Evolutionary conservation across 2,329 filamentous ascomycete genomes (phyloP).

Genomic region (Escovopsis sp.): DNA sequence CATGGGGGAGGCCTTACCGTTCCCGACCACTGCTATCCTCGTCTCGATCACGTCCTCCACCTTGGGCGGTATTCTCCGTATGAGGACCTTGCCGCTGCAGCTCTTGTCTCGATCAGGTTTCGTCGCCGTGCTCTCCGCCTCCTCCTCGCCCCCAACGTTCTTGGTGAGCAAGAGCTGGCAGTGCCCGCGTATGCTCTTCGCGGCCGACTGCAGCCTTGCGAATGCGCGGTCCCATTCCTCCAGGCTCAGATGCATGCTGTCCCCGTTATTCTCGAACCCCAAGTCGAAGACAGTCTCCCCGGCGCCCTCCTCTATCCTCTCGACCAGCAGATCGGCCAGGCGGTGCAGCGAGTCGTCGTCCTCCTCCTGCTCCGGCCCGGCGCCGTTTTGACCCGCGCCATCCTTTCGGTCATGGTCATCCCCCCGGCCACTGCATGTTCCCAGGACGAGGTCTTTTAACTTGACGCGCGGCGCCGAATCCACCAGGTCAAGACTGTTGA

Average conservation of each 20-base stretch:
- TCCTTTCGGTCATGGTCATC: no score
- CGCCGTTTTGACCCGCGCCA: no score
- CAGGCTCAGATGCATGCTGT: slow-evolving; percentile 62
- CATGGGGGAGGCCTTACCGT: slow-evolving; percentile 37
- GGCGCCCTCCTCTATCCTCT: slow-evolving; percentile 65
- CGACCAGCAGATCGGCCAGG: slow-evolving; percentile 50
- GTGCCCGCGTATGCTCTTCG: slow-evolving; percentile 52
- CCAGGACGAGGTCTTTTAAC: slow-evolving; percentile 64
- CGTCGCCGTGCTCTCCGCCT: slow-evolving; percentile 43
- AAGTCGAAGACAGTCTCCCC: slow-evolving; percentile 87
- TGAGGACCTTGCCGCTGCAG: slow-evolving; percentile 72
- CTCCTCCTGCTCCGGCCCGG: slow-evolving; percentile 6
- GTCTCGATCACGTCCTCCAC: slow-evolving; percentile 90
- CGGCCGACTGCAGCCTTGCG: slow-evolving; percentile 48
- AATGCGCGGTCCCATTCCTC: slow-evolving; percentile 65
- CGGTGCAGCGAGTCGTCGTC: slow-evolving; percentile 46
- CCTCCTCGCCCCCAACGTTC: slow-evolving; percentile 67
- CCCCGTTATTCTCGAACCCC: slow-evolving; percentile 78
- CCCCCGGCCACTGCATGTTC: slow-evolving; percentile 13
- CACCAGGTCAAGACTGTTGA: slow-evolving; percentile 71
- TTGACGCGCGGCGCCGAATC: slow-evolving; percentile 54
- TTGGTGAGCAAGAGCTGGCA: slow-evolving; percentile 77
- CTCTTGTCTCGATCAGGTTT: slow-evolving; percentile 53
- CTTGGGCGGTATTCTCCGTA: slow-evolving; percentile 57
- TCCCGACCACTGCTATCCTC: slow-evolving; percentile 89